These are phyloP conservation scores for Pterulicium gracile DNA, from an alignment of 1,284 basidiomycete species.

Conservation along the genomic window DNA sequence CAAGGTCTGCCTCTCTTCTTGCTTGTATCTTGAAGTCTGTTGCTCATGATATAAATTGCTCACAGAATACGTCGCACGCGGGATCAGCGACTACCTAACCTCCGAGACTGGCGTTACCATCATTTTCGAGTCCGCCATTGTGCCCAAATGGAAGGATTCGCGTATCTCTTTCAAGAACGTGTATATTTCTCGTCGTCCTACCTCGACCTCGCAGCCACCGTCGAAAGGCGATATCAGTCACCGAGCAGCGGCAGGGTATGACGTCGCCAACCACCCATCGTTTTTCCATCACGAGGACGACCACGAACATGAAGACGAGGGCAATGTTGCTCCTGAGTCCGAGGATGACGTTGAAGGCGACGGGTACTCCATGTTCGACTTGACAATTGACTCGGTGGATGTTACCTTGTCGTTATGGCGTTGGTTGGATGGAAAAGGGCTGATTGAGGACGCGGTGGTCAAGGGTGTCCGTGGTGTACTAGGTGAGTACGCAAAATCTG, in stretches of 20 bases:
- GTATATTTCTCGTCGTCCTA: constrained; percentile 79
- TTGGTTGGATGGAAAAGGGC: constrained; percentile 95
- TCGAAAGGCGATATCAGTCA: constrained; percentile 25
- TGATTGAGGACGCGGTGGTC: constrained; percentile 84
- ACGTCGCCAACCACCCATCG: constrained; percentile 64
- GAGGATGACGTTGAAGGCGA: constrained; percentile 33
- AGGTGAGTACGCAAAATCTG: constrained; percentile 38
- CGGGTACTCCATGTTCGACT: constrained; percentile 84
- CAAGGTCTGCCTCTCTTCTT: constrained; percentile 46
- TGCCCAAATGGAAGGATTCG: constrained; percentile 95
- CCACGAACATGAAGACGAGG: constrained; percentile 49
- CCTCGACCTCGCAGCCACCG: constrained; percentile 12
- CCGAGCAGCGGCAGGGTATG: constrained; percentile 55
- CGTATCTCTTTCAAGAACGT: constrained; percentile 96
- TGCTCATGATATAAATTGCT: constrained; percentile 1
- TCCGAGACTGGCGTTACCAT: constrained; percentile 89
- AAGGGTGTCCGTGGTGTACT: constrained; percentile 92
- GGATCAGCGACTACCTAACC: constrained; percentile 90
- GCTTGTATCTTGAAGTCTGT: neutral
- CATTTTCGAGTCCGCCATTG: constrained; percentile 95
- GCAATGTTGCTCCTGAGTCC: constrained; percentile 27
- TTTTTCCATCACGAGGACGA: constrained; percentile 19
- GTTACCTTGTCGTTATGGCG: constrained; percentile 88
- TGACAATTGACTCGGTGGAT: constrained; percentile 91
- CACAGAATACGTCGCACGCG: constrained; percentile 78